These are phyloP conservation scores for Penicillium nucicola DNA, from an alignment of 495 filamentous ascomycete species.

Conservation along the genomic window DNA sequence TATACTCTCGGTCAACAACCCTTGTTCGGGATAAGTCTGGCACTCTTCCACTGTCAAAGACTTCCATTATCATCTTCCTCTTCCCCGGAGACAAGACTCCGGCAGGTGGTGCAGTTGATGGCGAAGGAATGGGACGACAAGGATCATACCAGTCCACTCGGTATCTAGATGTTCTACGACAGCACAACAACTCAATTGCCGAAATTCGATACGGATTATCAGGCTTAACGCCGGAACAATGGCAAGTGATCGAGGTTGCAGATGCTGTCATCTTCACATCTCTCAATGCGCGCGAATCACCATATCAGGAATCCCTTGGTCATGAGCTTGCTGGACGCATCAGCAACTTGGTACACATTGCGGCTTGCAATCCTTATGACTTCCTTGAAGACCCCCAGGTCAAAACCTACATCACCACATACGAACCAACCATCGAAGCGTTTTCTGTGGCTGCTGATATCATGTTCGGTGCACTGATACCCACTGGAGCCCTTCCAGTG, in stretches of 20 bases:
- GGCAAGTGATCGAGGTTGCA: constrained; percentile 29
- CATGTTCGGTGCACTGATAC: constrained; percentile 35
- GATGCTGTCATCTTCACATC: constrained; percentile 42
- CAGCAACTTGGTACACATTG: constrained; percentile 33
- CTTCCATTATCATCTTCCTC: constrained; percentile 36
- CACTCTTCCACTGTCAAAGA: constrained; percentile 33
- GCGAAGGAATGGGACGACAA: constrained; percentile 36
- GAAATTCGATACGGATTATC: constrained; percentile 34
- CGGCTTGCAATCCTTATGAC: constrained; percentile 48
- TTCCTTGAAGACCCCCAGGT: constrained; percentile 39
- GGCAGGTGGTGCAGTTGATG: constrained; percentile 45
- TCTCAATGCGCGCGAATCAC: constrained; percentile 41
- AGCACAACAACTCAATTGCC: constrained; percentile 16
- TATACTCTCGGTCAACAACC: constrained; percentile 41
- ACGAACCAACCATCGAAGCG: constrained; percentile 48
- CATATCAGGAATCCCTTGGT: constrained; percentile 37
- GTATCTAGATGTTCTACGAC: constrained; percentile 35
- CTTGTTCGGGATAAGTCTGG: constrained; percentile 34
- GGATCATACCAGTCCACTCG: constrained; percentile 29
- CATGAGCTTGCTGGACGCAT: constrained; percentile 28
- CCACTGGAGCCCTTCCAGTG: constrained; percentile 39
- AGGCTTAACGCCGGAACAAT: constrained; percentile 28
- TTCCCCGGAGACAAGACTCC: constrained; percentile 40
- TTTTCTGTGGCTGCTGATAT: constrained; percentile 39
- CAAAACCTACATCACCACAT: constrained; percentile 45